Evolutionary conservation across 208 protist species (phyloP), one percentile per base, ranked within the genome.

Genomic region (Naegleria lovaniensis): DNA sequence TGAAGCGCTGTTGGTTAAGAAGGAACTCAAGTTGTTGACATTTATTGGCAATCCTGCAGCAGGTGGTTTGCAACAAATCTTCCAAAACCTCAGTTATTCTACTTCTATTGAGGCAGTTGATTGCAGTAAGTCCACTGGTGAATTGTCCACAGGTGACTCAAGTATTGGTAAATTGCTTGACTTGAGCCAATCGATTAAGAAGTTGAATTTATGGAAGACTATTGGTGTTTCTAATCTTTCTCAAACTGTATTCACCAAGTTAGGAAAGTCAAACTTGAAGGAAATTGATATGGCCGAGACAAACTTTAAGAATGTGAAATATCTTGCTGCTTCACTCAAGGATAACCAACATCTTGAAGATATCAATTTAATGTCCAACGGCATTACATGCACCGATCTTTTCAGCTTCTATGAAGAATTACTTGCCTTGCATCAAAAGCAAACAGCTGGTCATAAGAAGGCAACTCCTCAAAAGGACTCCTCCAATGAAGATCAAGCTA

Each of bases 191-290:
- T 40, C 48, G 25, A 5, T 89, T 29, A 41, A 89, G 33, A 67
- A 89, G n/a, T 40, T 89, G n/a, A 89, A 89, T 25, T 67, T 89
- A 6, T 89, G 85, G 85, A 55, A 67, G 39, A n/a, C 33, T 29
- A 41, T 11, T 33, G 19, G 48, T 19, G 7, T 89, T 9, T 13
- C 5, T n/a, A 39, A 13, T 38, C 2, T 19, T 16, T 11, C 7
- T 29, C 4, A 15, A 25, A 29, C n/a, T 9, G 41, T 67, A 1
- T 88, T n/a, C 25, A 58, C 11, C 13, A 19, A 22, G 38, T 58
- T 88, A 22, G 41, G 16, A n/a, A 58, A 88, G 16, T 48, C 39
- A n/a, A 58, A 3, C 36, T 58, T 88, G 39, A 67, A 89, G 39
- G 48, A 89, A 41, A 38, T 89, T 38, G 85, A 89, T 89, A 16